phyloP scores from a whole-genome alignment of 768 basidiomycete species.

The Cyclocybe cylindracea region DNA sequence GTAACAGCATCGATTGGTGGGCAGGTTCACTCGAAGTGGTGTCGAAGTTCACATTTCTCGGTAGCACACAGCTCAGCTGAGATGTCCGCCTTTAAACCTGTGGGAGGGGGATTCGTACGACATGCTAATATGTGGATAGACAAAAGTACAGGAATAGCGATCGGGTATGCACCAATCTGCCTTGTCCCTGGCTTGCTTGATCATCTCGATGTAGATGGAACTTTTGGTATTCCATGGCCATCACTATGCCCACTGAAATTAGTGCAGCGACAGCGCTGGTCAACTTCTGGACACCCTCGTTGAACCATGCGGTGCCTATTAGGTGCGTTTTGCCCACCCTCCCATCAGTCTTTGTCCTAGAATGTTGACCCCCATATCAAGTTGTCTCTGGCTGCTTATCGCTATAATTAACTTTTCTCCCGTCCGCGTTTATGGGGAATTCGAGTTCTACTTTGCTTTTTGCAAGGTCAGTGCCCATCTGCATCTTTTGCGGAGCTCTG shows the following conservation, averaged over 20 bases:
- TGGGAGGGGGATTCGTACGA: conserved; percentile 55
- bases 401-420: conserved; percentile 37
- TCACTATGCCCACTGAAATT: conserved; percentile 51
- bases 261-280: conserved; percentile 53
- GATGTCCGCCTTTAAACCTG: conserved; percentile 62
- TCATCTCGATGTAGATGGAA: conserved; percentile 27
- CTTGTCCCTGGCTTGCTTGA: not conserved
- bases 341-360: not conserved
- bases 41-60: not conserved
- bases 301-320: conserved; percentile 25
- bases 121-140: conserved; percentile 57
- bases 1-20: conserved; percentile 31
- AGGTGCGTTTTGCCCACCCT: conserved; percentile 17
- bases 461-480: conserved; percentile 19
- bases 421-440: conserved; percentile 51
- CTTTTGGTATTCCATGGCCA: conserved; percentile 43
- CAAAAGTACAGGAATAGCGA: conserved; percentile 27
- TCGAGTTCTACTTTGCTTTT: conserved; percentile 57
- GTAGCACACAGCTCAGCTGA: conserved; percentile 37
- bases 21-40: not conserved
- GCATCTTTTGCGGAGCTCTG: not conserved
- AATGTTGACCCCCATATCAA: not conserved
- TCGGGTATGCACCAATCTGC: conserved; percentile 18
- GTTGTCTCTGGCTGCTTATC: conserved; percentile 31
- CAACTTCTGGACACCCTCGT: conserved; percentile 30